A percentile compares a stretch with the other conserved stretches of the same genome.
These are phyloP conservation scores for Geranomyces variabilis DNA, from an alignment of 192 early-diverging fungal genomes.

Conservation along the genomic window DNA sequence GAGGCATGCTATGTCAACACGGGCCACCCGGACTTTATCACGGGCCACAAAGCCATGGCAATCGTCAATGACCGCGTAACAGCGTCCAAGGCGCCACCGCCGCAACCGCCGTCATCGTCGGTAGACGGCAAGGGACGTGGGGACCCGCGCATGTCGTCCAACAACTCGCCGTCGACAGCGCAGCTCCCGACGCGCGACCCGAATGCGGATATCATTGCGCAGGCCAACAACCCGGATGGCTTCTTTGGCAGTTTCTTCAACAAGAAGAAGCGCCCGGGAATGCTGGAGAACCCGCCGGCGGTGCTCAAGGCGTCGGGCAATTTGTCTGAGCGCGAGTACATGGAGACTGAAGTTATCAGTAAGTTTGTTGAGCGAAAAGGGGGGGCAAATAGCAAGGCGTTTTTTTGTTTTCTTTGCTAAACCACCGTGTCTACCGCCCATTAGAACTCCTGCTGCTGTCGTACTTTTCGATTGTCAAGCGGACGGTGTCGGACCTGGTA, in stretches of 20 bases:
- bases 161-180: constrained; percentile 27
- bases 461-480: constrained; percentile 99
- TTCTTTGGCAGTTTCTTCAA: constrained; percentile 99
- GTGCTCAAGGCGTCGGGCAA: constrained; percentile 94
- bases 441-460: constrained; percentile 91
- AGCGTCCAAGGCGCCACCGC: constrained; percentile 61
- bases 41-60: constrained; percentile 90
- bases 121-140: neutral
- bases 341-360: constrained; percentile 99
- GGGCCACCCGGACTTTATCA: constrained; percentile 97
- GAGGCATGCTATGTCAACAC: constrained; percentile 99
- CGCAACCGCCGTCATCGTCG: constrained; percentile 24
- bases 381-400: neutral
- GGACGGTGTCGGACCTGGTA: constrained; percentile 94
- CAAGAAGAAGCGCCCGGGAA: constrained; percentile 77
- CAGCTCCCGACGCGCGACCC: constrained; percentile 40
- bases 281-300: constrained; percentile 71
- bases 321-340: constrained; percentile 93
- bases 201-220: constrained; percentile 66
- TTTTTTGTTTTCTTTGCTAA: neutral
- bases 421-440: neutral
- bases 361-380: constrained; percentile 41
- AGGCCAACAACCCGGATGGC: constrained; percentile 53
- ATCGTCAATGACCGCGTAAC: constrained; percentile 86
- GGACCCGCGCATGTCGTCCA: constrained; percentile 29